Conservation (phyloP, 495 filamentous ascomycete genomes). For the Filosporella fistucella region DNA sequence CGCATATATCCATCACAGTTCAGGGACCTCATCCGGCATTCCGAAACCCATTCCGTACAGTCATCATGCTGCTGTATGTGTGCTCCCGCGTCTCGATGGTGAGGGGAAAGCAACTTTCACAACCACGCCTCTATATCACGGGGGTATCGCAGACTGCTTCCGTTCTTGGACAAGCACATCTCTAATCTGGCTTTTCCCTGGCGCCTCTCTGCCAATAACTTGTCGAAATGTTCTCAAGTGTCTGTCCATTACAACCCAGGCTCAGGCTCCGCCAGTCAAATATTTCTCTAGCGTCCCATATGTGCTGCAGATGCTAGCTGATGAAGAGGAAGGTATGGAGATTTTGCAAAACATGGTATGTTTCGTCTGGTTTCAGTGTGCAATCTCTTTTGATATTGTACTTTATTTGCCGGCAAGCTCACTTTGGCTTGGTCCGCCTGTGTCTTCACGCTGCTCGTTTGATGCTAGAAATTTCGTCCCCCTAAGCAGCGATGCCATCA, state of each 20-base stretch:
- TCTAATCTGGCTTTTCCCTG: constrained; percentile 52
- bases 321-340: constrained; percentile 29
- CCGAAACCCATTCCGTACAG: constrained; percentile 50
- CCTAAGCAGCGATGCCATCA: too few relatives aligned
- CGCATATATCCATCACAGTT: constrained; percentile 45
- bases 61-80: constrained; percentile 42
- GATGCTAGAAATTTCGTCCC: too few relatives aligned
- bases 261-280: constrained; percentile 23
- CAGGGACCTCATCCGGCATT: constrained; percentile 48
- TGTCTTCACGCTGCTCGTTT: too few relatives aligned
- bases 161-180: constrained; percentile 45
- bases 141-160: constrained; percentile 54
- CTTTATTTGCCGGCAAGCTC: too few relatives aligned
- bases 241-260: constrained; percentile 21
- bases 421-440: too few relatives aligned
- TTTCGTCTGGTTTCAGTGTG: too few relatives aligned
- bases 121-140: constrained; percentile 58
- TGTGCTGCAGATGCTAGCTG: constrained; percentile 43
- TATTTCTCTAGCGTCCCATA: constrained; percentile 57
- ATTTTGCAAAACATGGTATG: constrained; percentile 40
- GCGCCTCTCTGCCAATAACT: constrained; percentile 42
- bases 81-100: constrained; percentile 38
- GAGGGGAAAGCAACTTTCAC: constrained; percentile 43
- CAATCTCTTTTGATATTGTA: too few relatives aligned
- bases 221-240: constrained; percentile 36